Evolutionary conservation across 208 protist species (phyloP).

Genomic region (Tetramitus jugosus): DNA sequence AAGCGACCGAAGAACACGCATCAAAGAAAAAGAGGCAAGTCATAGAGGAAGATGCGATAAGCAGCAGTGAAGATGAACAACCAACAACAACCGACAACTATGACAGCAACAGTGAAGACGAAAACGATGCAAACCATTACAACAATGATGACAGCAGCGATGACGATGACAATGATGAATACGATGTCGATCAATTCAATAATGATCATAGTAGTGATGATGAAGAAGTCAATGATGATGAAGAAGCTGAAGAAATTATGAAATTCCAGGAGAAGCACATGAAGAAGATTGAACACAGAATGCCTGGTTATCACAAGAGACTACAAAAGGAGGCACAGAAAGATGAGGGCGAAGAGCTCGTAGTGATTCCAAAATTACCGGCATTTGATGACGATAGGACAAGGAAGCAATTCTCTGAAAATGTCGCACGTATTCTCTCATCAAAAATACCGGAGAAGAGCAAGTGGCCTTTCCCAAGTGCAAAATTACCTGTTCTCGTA

Average conservation of each 20-base stretch:
- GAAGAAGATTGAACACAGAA: background rate
- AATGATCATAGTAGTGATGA: too few species aligned
- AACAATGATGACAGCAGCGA: background rate
- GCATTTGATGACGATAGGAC: too few species aligned
- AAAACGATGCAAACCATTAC: background rate
- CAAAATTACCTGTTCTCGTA: too few species aligned
- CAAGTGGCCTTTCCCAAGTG: too few species aligned
- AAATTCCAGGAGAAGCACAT: background rate
- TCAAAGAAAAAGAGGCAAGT: background rate
- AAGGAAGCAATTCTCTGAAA: too few species aligned
- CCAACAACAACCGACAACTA: too few species aligned
- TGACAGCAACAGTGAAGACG: background rate
- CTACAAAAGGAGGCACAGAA: background rate
- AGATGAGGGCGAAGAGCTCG: too few species aligned
- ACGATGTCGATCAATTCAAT: background rate
- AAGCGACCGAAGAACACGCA: too few species aligned
- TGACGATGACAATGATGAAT: background rate
- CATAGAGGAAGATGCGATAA: background rate
- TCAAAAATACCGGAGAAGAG: too few species aligned
- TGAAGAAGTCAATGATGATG: background rate
- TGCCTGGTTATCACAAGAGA: background rate
- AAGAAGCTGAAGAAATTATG: constrained; percentile 5
- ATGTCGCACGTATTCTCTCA: too few species aligned
- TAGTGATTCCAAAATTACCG: too few species aligned
- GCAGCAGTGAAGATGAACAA: background rate